phyloP scores from a whole-genome alignment of 768 basidiomycete genomes.

The Sutorius australiensis region DNA sequence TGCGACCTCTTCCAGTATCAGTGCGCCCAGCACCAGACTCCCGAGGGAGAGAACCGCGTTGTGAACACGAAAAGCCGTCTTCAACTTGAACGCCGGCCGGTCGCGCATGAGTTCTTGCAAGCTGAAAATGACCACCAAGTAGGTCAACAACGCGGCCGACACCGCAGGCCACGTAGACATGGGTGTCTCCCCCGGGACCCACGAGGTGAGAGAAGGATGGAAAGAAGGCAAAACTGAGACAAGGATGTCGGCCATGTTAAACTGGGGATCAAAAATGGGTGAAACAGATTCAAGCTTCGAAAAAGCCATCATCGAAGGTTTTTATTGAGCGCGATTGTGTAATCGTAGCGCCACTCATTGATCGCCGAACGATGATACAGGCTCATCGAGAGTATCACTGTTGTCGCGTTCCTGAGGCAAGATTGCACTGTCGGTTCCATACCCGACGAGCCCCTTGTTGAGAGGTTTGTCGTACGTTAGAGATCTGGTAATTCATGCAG shows the following conservation, averaged over 20 bases:
- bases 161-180: conserved; percentile 73
- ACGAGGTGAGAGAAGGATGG: conserved; percentile 53
- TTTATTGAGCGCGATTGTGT: no score
- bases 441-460: no score
- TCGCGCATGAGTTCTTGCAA: conserved; percentile 81
- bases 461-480: no score
- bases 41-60: conserved; percentile 81
- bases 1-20: conserved; percentile 83
- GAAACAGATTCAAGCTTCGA: no score
- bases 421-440: no score
- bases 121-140: conserved; percentile 82
- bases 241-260: conserved; percentile 6
- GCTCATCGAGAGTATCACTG: no score
- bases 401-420: no score
- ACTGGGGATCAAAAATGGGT: background rate
- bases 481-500: no score
- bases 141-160: conserved; percentile 61
- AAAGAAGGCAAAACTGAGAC: conserved; percentile 29
- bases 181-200: conserved; percentile 73
- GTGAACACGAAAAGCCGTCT: conserved; percentile 75
- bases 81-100: conserved; percentile 64
- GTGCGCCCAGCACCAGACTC: conserved; percentile 69
- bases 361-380: no score
- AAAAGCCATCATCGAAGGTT: no score
- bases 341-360: background rate